Base-by-base conservation (phyloP, 202 grass and related monocot genomes). In the Musa balbisiana region DNA sequence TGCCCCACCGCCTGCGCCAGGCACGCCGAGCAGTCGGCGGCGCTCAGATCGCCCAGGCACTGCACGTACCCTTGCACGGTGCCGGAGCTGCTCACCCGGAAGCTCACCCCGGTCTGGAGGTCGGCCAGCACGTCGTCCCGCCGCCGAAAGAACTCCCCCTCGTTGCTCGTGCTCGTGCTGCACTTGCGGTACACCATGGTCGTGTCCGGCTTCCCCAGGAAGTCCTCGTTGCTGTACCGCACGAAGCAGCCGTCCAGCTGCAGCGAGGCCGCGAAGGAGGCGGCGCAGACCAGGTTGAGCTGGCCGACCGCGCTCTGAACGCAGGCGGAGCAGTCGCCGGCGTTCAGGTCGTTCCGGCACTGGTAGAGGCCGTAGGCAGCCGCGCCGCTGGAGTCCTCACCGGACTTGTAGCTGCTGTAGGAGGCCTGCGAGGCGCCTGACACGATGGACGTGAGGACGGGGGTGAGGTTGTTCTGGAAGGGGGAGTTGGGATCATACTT, bases 191-290 rank as follows among this genome's bases (percentile, higher is more conserved):
- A 95, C 24, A 88, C 95, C 87, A 92, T 80, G 62, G 76, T 76
- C 2, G 80, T 82, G 76, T 99, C 91, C 4, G 58, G 81, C 51
- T 69, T 80, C n/a, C 95, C 95, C 2, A 95, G 13, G 75, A 99
- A 99, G 87, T 88, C 23, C 71, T 10, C 83, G 81, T 77, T 75
- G 87, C 89, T 84, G 89, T 99, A 99, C 64, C 95, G 81, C 73
- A 94, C 77, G 83, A 92, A 99, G 85, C 95, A 94, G 1, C 83
- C 87, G 8, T 99, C 95, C 69, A 94, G 83, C 89, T 99, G 95
- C 78, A 99, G 95, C 72, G 91, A 94, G 33, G 91, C 95, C 1
- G 95, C 89, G 87, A 73, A 86, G 1, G 95, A 83, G 26, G 62
- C 55, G 1, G 88, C 3, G 86, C 95, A 98, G 15, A 94, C 89